phyloP scores from a whole-genome alignment of 768 basidiomycete species.

The Trametes sanguinea region DNA sequence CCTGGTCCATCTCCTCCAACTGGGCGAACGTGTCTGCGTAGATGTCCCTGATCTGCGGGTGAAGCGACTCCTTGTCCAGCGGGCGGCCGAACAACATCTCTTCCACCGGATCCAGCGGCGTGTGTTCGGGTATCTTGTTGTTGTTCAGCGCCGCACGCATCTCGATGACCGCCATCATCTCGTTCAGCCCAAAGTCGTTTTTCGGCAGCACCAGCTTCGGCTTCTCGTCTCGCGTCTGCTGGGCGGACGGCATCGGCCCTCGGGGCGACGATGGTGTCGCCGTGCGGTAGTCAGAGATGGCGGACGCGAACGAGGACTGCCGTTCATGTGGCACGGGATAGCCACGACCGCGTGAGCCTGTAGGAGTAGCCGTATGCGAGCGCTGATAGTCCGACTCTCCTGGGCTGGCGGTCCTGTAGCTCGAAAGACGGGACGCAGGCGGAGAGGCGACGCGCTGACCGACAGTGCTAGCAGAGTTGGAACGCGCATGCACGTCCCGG shows the following conservation, averaged over 20 bases:
- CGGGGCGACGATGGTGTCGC: slow-evolving; percentile 24
- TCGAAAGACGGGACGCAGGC: slow-evolving; percentile 30
- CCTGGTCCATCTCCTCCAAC: slow-evolving; percentile 81
- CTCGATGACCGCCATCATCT: slow-evolving; percentile 90
- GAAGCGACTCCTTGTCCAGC: slow-evolving; percentile 61
- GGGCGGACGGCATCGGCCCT: slow-evolving; percentile 8
- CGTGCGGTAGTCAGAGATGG: slow-evolving; percentile 62
- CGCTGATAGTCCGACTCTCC: slow-evolving; percentile 26
- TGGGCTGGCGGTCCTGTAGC: slow-evolving; percentile 33
- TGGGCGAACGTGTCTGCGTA: slow-evolving; percentile 71
- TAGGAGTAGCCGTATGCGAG: slow-evolving; percentile 41
- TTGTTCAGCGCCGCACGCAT: slow-evolving; percentile 45
- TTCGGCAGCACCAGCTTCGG: slow-evolving; percentile 53
- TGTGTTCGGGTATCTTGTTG: slow-evolving; percentile 33
- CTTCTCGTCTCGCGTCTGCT: slow-evolving; percentile 6
- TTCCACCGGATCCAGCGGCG: slow-evolving; percentile 62
- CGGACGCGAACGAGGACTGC: slow-evolving; percentile 74
- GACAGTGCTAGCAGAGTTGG: slow-evolving; percentile 12
- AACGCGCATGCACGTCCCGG: slow-evolving; percentile 18
- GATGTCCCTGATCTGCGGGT: slow-evolving; percentile 71
- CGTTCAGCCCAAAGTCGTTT: slow-evolving; percentile 83
- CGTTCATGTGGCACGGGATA: slow-evolving; percentile 37
- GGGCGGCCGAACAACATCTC: slow-evolving; percentile 71
- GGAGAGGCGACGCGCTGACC: slow-evolving; percentile 31
- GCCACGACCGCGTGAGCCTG: slow-evolving; percentile 24